phyloP scores from a whole-genome alignment of 345 rosid genomes.

The Hibiscus tridactylites region DNA sequence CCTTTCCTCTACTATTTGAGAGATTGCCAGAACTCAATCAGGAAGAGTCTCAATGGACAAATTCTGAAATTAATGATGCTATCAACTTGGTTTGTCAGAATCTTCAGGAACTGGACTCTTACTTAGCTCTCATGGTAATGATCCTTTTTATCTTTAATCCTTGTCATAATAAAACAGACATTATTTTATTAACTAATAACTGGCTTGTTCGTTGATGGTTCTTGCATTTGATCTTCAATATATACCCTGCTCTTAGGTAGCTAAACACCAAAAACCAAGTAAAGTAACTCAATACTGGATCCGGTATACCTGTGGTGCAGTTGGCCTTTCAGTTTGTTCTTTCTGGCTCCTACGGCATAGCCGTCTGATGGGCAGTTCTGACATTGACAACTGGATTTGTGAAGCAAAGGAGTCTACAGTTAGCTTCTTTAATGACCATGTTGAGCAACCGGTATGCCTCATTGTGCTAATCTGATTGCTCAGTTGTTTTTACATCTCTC shows the following conservation, averaged over 20 bases:
- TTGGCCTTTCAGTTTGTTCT: conserved; percentile 69
- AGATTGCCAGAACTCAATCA: conserved; percentile 50
- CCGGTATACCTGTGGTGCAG: conserved; percentile 68
- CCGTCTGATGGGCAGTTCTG: conserved; percentile 84
- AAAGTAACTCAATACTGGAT: conserved; percentile 66
- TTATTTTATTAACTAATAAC: background rate
- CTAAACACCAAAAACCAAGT: conserved; percentile 69
- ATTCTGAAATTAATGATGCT: conserved; percentile 62
- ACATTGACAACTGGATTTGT: conserved; percentile 78
- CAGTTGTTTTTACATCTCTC: conserved; percentile 8
- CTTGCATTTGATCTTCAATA: background rate
- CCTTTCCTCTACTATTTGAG: conserved; percentile 57
- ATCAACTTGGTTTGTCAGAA: conserved; percentile 55
- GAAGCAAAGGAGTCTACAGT: conserved; percentile 69
- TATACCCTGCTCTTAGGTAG: conserved; percentile 38
- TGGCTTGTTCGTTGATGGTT: background rate
- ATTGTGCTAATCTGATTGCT: conserved; percentile 15
- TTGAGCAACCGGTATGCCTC: conserved; percentile 80
- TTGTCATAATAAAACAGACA: background rate
- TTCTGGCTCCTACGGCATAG: conserved; percentile 85
- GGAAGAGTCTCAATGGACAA: conserved; percentile 70
- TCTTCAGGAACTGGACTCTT: conserved; percentile 58
- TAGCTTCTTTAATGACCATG: conserved; percentile 73
- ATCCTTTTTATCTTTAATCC: conserved; percentile 3
- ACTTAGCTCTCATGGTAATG: conserved; percentile 53